Percentiles rank a stretch among this genome's conserved stretches.
phyloP scores from a whole-genome alignment of 345 rosid genomes.

The Eucalyptus sp. region DNA sequence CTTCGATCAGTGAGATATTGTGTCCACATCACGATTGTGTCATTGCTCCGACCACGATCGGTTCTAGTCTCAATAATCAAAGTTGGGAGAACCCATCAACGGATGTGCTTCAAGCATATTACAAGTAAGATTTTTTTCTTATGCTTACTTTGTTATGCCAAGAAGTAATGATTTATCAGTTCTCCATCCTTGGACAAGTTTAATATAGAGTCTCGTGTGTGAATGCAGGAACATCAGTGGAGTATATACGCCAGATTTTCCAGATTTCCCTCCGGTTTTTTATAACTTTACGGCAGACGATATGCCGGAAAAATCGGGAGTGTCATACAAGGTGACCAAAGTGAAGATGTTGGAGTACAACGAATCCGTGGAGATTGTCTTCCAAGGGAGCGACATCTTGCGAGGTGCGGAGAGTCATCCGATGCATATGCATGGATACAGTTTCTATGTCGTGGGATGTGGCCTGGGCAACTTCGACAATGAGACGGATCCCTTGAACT shows the following conservation, averaged over 20 bases:
- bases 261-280: neutral
- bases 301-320: neutral
- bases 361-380: constrained; percentile 9
- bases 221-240: neutral
- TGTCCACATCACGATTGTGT: neutral
- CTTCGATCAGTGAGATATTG: constrained; percentile 1
- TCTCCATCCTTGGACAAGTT: neutral
- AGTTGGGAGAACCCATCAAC: neutral
- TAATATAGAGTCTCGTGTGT: neutral
- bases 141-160: neutral
- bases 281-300: constrained; percentile 5
- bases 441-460: constrained; percentile 13
- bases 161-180: neutral
- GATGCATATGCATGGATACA: constrained; percentile 24
- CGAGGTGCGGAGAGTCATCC: constrained; percentile 13
- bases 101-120: neutral
- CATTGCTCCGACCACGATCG: neutral
- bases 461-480: constrained; percentile 17
- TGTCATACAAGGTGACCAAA: neutral
- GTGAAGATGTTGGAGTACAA: constrained; percentile 10
- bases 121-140: neutral
- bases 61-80: neutral
- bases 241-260: constrained; percentile 1
- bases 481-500: neutral
- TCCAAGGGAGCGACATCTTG: constrained; percentile 10